Evolutionary conservation across 2,329 filamentous ascomycete species (phyloP).

Genomic region (Penicillium sp.): DNA sequence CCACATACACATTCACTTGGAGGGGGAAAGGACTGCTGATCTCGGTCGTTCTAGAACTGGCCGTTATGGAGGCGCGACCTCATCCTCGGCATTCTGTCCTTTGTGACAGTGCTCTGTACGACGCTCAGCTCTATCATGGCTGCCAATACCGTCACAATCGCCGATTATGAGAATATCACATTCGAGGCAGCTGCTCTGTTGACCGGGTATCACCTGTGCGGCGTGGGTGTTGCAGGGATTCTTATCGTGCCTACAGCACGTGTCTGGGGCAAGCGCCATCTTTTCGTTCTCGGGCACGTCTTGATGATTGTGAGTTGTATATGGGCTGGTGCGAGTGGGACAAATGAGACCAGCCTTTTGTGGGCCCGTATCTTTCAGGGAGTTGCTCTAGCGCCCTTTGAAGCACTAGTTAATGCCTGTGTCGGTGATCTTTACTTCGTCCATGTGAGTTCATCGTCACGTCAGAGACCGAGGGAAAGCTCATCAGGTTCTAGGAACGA

Average conservation of each 20-base stretch:
- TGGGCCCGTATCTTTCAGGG: slow-evolving; percentile 83
- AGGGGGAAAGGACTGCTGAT: background rate
- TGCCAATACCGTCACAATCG: slow-evolving; percentile 78
- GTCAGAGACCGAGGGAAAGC: background rate
- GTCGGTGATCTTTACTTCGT: slow-evolving; percentile 91
- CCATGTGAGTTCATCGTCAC: slow-evolving; percentile 56
- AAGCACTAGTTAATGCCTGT: slow-evolving; percentile 82
- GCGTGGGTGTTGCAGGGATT: slow-evolving; percentile 75
- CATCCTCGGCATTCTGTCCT: slow-evolving; percentile 73
- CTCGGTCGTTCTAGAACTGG: slow-evolving; percentile 62
- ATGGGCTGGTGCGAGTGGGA: slow-evolving; percentile 71
- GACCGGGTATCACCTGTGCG: slow-evolving; percentile 84
- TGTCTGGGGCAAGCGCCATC: slow-evolving; percentile 89
- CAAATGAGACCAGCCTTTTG: slow-evolving; percentile 68
- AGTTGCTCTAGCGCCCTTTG: slow-evolving; percentile 81
- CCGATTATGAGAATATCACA: slow-evolving; percentile 60
- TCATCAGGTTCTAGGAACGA: slow-evolving; percentile 54
- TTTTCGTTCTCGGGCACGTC: slow-evolving; percentile 74
- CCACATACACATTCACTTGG: slow-evolving; percentile 28
- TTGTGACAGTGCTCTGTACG: slow-evolving; percentile 78
- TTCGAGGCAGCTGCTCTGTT: slow-evolving; percentile 78
- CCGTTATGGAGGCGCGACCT: slow-evolving; percentile 80
- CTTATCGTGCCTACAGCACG: slow-evolving; percentile 84
- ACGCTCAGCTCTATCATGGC: slow-evolving; percentile 83
- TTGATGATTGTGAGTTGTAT: slow-evolving; percentile 70